Base-by-base conservation (phyloP, 768 basidiomycete genomes). In the Serendipita sp. region DNA sequence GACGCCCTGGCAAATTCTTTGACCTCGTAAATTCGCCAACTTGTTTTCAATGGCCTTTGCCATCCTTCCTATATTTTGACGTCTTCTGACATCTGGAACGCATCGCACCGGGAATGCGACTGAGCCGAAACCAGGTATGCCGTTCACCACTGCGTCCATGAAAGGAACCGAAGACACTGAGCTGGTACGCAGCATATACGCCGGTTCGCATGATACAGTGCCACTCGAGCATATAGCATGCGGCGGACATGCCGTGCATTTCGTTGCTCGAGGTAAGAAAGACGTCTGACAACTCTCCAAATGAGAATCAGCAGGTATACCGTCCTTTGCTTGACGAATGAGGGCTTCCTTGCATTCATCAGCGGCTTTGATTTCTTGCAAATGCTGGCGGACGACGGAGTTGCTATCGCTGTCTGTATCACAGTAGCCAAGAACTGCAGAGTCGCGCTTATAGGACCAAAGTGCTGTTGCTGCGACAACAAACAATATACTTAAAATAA, bases 31-130 rank as follows among this genome's bases (percentile, higher is more conserved):
- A 82, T 68, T 79, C 76, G 11, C 81, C 81, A 63, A 88, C 76
- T 51, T 79, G 71, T 30, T 73, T 71, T 89, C 86, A 60, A 91
- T 79, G 9, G 80, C 80, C 68, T 83, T 87, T 1, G 87, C 90
- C 62, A 93, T 74, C 22, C 74, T 78, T 38, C 88, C 88, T 50
- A 92, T 87, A 66, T 84, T 78, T 61, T 77, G 74, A 73, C 84
- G 88, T 69, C 89, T 76, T 69, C 75, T 81, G 61, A 86, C 86
- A 73, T 92, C 88, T 74, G 86, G 85, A 56, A 83, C 74, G 69
- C 90, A 92, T 50, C 80, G 77, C 42, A 86, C 86, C 26, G 88
- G 82, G 60, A 92, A 76, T 22, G 83, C 87, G 42, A 91, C 78
- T 64, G 85, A 81, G n/a, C 88, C 87, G 24, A 89, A 72, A 33